Evolutionary conservation across 768 basidiomycete species (phyloP), one percentile per base, ranked within the genome.

Genomic region (Tulasnella sp.): DNA sequence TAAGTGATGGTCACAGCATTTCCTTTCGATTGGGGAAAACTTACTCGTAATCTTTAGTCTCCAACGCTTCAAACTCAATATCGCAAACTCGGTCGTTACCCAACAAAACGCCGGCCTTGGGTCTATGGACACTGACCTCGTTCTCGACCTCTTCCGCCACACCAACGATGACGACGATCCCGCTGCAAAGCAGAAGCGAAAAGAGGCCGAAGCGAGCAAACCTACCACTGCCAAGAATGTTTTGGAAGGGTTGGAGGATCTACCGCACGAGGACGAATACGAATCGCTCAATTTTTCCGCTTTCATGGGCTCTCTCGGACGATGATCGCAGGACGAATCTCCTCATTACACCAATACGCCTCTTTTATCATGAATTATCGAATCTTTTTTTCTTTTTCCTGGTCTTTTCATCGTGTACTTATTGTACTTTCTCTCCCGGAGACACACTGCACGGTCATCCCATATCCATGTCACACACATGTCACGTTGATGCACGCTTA

Each of bases 1-100:
- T 97, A 82, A 79, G 90, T 84, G 54, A 12, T 38, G 17, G 37
- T 36, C 45, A 73, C 36, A 39, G 67, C 40, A 40, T 64, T 19
- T 36, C 29, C 25, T 19, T 49, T 4, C 39, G 71, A 19, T 25
- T 29, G 39, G 19, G 25, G 29, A 11, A 29, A 4, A 64, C 72
- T 77, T 25, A 78, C 67, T 79, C 79, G 54, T 54, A 38, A 25
- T 71, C 71, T 64, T 3, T 82, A 98, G 97, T 42, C 83, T 99
- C 78, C 97, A 99, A 87, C 93, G 96, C 71, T 99, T 99, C 88
- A 99, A 99, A 83, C 87, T 99, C 80, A 99, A 99, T 80, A 97
- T 99, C 80, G 97, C 97, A 38, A 91, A 94, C 79, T 95, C 97
- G 9, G 90, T 99, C 77, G 94, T 99, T 71, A 98, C 94, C 0